phyloP scores from a whole-genome alignment of 2,329 filamentous ascomycete genomes.

The Sclerotinia spermophila region DNA sequence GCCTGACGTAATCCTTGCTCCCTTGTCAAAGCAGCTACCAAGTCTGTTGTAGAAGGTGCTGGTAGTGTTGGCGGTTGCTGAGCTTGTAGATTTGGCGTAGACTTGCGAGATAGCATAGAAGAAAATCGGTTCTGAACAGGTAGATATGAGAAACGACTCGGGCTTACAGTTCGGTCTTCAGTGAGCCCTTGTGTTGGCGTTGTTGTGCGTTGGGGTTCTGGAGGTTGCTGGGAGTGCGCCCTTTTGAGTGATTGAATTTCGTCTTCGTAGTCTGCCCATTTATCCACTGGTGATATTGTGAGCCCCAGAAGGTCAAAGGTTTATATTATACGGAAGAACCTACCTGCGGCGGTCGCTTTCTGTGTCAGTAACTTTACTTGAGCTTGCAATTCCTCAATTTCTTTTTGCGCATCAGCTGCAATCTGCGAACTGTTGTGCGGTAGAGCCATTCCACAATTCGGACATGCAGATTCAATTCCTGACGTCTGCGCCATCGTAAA shows the following conservation, averaged over 20 bases:
- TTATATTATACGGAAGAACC: slow-evolving; percentile 27
- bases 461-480: slow-evolving; percentile 26
- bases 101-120: slow-evolving; percentile 50
- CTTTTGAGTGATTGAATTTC: slow-evolving; percentile 61
- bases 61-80: slow-evolving; percentile 22
- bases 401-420: slow-evolving; percentile 47
- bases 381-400: slow-evolving; percentile 65
- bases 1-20: slow-evolving; percentile 65
- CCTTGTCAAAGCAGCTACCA: slow-evolving; percentile 60
- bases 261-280: slow-evolving; percentile 77
- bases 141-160: slow-evolving; percentile 31
- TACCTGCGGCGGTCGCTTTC: slow-evolving; percentile 62
- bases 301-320: slow-evolving; percentile 3
- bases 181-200: slow-evolving; percentile 30
- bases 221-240: slow-evolving; percentile 28
- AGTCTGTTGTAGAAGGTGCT: slow-evolving; percentile 41
- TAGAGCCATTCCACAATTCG: slow-evolving; percentile 36
- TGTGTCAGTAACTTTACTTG: slow-evolving; percentile 68
- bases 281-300: slow-evolving; percentile 46
- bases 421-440: slow-evolving; percentile 27
- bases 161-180: slow-evolving; percentile 35
- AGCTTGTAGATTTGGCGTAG: slow-evolving; percentile 41
- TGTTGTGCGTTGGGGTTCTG: background rate
- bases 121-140: slow-evolving; percentile 37
- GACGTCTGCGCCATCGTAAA: slow-evolving; percentile 31